These are phyloP conservation scores for Phaeosphaeria sp. DNA, from an alignment of 2,329 filamentous ascomycete genomes.

Conservation along the genomic window DNA sequence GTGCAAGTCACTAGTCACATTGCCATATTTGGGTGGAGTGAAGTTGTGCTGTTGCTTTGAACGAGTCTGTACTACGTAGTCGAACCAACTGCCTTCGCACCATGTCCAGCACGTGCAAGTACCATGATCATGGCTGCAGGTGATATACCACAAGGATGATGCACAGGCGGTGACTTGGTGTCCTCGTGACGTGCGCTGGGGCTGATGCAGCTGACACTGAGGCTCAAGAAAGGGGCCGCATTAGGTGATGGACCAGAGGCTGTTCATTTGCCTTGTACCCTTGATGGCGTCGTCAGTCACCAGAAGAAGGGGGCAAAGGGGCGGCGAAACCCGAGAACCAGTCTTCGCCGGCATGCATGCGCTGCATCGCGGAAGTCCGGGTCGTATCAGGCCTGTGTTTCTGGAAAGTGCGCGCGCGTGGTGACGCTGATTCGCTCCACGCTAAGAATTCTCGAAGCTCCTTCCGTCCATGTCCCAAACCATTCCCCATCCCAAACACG, in stretches of 20 bases:
- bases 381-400: neutral
- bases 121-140: neutral
- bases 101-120: neutral
- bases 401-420: neutral
- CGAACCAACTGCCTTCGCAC: neutral
- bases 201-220: slow-evolving; percentile 11
- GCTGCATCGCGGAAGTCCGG: neutral
- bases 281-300: neutral
- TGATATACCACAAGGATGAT: neutral
- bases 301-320: neutral
- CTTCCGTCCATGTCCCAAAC: slow-evolving; percentile 23
- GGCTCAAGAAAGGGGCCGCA: slow-evolving; percentile 4
- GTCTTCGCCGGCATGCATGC: neutral
- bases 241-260: neutral
- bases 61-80: no score
- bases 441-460: slow-evolving; percentile 25
- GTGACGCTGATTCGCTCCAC: slow-evolving; percentile 10
- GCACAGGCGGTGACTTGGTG: slow-evolving; percentile 1
- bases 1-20: neutral
- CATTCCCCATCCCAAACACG: slow-evolving; percentile 16
- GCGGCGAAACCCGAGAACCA: neutral
- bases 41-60: neutral
- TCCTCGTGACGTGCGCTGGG: slow-evolving; percentile 1
- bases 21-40: neutral
- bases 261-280: neutral